A percentile compares a stretch with the other conserved stretches of the same genome.
These are phyloP conservation scores for Papiliotrema flavescens DNA, from an alignment of 1,284 basidiomycete species.

Conservation along the genomic window DNA sequence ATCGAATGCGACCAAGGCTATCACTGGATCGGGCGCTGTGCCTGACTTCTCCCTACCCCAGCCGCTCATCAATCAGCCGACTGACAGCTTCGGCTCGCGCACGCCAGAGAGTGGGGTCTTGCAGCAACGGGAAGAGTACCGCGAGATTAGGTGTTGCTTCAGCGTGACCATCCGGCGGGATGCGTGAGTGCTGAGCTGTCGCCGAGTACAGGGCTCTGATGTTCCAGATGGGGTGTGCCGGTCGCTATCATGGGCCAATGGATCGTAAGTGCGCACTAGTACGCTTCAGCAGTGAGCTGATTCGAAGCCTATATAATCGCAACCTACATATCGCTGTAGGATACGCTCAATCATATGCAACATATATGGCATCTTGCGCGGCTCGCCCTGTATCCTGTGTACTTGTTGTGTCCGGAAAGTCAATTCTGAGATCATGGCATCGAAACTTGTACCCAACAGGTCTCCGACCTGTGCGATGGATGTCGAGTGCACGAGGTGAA, in stretches of 20 bases:
- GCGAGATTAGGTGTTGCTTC: constrained; percentile 86
- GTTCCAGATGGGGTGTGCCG: constrained; percentile 64
- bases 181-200: constrained; percentile 57
- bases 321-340: too few species aligned
- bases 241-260: constrained; percentile 73
- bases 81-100: neutral
- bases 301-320: too few species aligned
- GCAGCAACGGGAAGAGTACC: constrained; percentile 56
- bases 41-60: constrained; percentile 26
- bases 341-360: too few species aligned
- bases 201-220: neutral
- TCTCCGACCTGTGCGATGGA: too few species aligned
- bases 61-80: constrained; percentile 9
- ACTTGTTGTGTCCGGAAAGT: too few species aligned
- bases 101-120: constrained; percentile 7
- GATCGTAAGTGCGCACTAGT: constrained; percentile 32
- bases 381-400: too few species aligned
- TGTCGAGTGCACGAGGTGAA: too few species aligned
- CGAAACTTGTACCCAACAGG: too few species aligned
- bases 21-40: constrained; percentile 5
- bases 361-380: too few species aligned
- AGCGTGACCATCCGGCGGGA: constrained; percentile 91
- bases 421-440: too few species aligned
- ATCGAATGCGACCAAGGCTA: constrained; percentile 2
- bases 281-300: too few species aligned